Percentiles rank a stretch among this genome's conserved stretches.
Evolutionary conservation across 352 stramenopile species (phyloP).

Genomic region (Phytopythium oedochilum): DNA sequence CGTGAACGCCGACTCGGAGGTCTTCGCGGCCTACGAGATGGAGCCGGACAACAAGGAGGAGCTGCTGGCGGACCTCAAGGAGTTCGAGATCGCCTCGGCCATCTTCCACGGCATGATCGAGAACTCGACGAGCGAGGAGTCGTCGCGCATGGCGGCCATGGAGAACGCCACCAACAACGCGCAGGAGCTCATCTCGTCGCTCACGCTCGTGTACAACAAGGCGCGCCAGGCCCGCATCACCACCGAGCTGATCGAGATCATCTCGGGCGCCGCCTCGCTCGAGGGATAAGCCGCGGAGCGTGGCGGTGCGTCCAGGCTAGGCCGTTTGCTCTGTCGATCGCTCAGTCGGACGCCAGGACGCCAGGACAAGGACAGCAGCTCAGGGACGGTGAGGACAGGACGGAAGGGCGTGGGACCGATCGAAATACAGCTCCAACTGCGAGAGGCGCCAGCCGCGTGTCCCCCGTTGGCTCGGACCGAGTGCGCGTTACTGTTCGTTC

Average conservation of each 20-base stretch:
- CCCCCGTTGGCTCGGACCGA: no score
- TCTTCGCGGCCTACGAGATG: conserved; percentile 94
- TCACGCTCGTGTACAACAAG: conserved; percentile 90
- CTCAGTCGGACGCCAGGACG: background rate
- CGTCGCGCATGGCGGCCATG: conserved; percentile 99
- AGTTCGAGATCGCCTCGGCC: conserved; percentile 87
- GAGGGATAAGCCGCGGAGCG: conserved; percentile 60
- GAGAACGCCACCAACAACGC: conserved; percentile 99
- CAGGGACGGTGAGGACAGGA: background rate
- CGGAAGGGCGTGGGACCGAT: background rate
- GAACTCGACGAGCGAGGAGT: conserved; percentile 96
- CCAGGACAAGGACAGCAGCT: no score
- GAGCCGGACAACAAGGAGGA: conserved; percentile 98
- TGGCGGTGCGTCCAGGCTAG: no score
- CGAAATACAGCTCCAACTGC: background rate
- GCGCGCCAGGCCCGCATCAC: conserved; percentile 95
- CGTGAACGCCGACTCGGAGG: conserved; percentile 55
- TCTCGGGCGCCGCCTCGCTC: conserved; percentile 95
- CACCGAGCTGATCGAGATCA: conserved; percentile 98
- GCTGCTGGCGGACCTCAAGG: conserved; percentile 95
- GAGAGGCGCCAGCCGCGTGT: no score
- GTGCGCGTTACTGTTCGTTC: no score
- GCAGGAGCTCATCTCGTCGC: conserved; percentile 95
- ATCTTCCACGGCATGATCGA: conserved; percentile 98
- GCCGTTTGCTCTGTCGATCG: background rate